Evolutionary conservation across 1,284 basidiomycete species (phyloP).

Genomic region (Marasmius tenuissimus): DNA sequence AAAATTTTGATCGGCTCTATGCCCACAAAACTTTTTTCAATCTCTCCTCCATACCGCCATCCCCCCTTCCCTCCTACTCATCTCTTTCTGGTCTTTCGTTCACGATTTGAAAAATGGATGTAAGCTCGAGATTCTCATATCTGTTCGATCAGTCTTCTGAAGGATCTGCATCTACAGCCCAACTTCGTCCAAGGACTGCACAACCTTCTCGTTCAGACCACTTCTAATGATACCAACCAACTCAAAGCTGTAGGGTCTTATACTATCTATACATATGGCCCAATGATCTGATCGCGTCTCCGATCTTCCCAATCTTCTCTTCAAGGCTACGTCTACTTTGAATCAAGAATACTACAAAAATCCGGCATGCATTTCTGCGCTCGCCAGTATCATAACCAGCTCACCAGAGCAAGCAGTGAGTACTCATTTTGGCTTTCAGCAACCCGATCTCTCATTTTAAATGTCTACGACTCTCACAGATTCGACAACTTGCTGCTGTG

Average conservation of each 20-base stretch:
- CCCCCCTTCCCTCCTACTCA: slow-evolving; percentile 2
- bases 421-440: slow-evolving; percentile 15
- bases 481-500: slow-evolving; percentile 97
- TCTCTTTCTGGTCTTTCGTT: slow-evolving; percentile 17
- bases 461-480: slow-evolving; percentile 45
- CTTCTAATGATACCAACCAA: slow-evolving; percentile 82
- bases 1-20: not conserved
- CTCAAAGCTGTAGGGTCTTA: slow-evolving; percentile 78
- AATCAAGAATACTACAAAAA: slow-evolving; percentile 93
- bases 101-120: slow-evolving; percentile 26
- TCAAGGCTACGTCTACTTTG: slow-evolving; percentile 86
- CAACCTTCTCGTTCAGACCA: slow-evolving; percentile 81
- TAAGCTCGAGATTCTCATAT: slow-evolving; percentile 16
- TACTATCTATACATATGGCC: slow-evolving; percentile 21
- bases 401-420: slow-evolving; percentile 75
- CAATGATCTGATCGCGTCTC: slow-evolving; percentile 4
- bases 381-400: slow-evolving; percentile 86
- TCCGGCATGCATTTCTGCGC: slow-evolving; percentile 86
- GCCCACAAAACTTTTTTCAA: not conserved
- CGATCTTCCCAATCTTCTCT: not conserved
- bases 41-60: not conserved
- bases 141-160: slow-evolving; percentile 1
- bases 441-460: slow-evolving; percentile 1
- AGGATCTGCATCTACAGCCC: slow-evolving; percentile 40
- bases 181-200: slow-evolving; percentile 79